Conservation (phyloP, 2,329 filamentous ascomycete genomes). For the Hypomyces rosellus region DNA sequence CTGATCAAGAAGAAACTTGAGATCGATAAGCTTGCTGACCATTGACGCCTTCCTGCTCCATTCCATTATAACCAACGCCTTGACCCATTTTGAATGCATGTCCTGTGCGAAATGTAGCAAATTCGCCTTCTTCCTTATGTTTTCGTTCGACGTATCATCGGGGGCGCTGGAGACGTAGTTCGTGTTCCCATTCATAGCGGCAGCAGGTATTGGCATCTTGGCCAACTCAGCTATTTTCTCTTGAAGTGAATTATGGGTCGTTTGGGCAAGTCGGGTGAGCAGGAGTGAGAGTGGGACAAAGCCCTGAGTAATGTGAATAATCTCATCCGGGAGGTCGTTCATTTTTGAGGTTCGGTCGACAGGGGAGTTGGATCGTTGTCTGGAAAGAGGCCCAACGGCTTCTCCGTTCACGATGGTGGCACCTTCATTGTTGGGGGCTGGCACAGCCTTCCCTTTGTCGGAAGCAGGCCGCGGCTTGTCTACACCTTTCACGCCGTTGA, state of each 20-base stretch:
- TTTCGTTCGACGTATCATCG: conserved; percentile 57
- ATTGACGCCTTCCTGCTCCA: conserved; percentile 78
- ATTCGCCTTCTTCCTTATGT: conserved; percentile 67
- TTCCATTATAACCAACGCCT: conserved; percentile 81
- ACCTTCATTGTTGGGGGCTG: conserved; percentile 10
- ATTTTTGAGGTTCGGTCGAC: conserved; percentile 32
- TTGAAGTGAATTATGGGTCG: conserved; percentile 71
- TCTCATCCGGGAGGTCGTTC: conserved; percentile 55
- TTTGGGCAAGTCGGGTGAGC: conserved; percentile 72
- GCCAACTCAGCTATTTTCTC: conserved; percentile 65
- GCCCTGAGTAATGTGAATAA: conserved; percentile 65
- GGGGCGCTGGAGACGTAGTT: conserved; percentile 23
- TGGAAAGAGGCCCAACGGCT: conserved; percentile 13
- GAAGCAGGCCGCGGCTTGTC: conserved; percentile 18
- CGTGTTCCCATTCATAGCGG: conserved; percentile 45
- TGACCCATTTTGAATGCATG: conserved; percentile 83
- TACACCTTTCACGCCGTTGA: conserved; percentile 32
- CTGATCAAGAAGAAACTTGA: conserved; percentile 66
- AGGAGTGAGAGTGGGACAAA: conserved; percentile 72
- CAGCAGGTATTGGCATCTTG: conserved; percentile 54
- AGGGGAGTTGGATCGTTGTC: conserved; percentile 12
- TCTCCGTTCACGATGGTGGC: conserved; percentile 23
- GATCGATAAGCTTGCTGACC: conserved; percentile 82
- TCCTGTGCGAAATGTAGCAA: conserved; percentile 74
- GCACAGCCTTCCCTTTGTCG: conserved; percentile 28